phyloP scores from a whole-genome alignment of 371 early-diverging fungal genomes.

The Mycotypha africana region DNA sequence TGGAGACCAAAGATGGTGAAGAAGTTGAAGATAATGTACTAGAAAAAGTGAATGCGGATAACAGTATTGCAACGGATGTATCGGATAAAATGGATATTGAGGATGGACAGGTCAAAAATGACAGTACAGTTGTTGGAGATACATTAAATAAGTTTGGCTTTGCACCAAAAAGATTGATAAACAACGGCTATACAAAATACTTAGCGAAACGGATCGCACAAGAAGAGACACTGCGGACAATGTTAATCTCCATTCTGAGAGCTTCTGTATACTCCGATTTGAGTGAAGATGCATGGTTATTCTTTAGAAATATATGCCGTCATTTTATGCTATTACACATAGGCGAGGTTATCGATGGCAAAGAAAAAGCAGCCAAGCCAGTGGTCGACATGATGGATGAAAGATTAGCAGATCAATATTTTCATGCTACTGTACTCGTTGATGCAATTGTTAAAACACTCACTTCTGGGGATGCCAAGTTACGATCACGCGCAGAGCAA shows the following conservation, averaged over 20 bases:
- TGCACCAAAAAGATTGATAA: conserved; percentile 36
- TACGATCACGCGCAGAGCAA: conserved; percentile 63
- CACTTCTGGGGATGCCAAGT: conserved; percentile 57
- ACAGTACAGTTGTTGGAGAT: conserved; percentile 30
- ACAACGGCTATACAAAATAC: conserved; percentile 40
- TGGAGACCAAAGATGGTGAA: not conserved
- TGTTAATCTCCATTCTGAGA: conserved; percentile 62
- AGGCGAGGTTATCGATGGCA: conserved; percentile 60
- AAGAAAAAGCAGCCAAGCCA: conserved; percentile 40
- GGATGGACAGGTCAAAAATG: conserved; percentile 10
- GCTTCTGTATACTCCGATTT: conserved; percentile 60
- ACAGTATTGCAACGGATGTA: not conserved
- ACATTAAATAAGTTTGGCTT: conserved; percentile 23
- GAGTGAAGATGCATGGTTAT: conserved; percentile 60
- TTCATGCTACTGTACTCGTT: conserved; percentile 64
- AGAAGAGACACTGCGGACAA: conserved; percentile 59
- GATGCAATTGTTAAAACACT: conserved; percentile 78
- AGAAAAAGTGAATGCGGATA: too few species aligned
- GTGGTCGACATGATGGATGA: conserved; percentile 46
- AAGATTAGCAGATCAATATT: conserved; percentile 31
- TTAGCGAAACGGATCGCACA: conserved; percentile 56
- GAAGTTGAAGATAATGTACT: not conserved
- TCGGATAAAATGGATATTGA: not conserved
- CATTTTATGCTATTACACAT: conserved; percentile 76
- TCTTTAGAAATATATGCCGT: conserved; percentile 62